Evolutionary conservation across 2,329 filamentous ascomycete species (phyloP).

Genomic region (Colletotrichum tabaci): DNA sequence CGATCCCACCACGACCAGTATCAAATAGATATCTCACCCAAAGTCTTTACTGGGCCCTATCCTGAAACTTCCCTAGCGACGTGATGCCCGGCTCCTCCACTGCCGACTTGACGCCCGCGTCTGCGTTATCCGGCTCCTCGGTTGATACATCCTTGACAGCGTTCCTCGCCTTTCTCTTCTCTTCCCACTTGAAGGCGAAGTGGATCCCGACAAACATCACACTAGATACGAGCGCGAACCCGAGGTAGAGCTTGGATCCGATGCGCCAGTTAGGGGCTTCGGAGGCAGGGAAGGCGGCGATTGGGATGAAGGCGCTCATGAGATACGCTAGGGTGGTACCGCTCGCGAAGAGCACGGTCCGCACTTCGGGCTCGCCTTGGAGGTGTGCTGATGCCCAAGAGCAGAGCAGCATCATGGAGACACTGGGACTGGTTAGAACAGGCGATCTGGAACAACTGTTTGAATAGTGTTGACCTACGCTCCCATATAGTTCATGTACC

Average conservation of each 20-base stretch:
- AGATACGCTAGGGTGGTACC: constrained; percentile 25
- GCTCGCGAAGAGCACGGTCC: constrained; percentile 36
- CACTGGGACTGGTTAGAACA: constrained; percentile 6
- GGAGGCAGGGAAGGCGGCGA: constrained; percentile 24
- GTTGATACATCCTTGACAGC: constrained; percentile 16
- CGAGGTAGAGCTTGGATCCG: constrained; percentile 23
- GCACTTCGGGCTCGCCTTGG: constrained; percentile 31
- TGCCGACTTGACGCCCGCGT: constrained; percentile 8
- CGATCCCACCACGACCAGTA: not conserved
- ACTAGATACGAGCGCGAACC: constrained; percentile 20
- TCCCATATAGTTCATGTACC: constrained; percentile 39
- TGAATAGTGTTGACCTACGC: constrained; percentile 1
- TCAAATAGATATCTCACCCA: not conserved
- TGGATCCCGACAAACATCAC: constrained; percentile 27
- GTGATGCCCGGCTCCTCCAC: not conserved
- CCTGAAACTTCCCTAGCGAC: constrained; percentile 1
- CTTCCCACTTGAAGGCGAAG: constrained; percentile 31
- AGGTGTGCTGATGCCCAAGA: constrained; percentile 25
- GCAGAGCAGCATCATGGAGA: constrained; percentile 33
- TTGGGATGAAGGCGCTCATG: constrained; percentile 37
- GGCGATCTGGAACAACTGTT: accelerated
- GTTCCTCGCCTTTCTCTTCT: constrained; percentile 26
- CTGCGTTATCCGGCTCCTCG: constrained; percentile 25
- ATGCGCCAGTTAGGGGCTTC: constrained; percentile 30
- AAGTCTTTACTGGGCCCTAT: not conserved